Conservation (phyloP, 75 land plant species). For the Ceratopteris richardii region DNA sequence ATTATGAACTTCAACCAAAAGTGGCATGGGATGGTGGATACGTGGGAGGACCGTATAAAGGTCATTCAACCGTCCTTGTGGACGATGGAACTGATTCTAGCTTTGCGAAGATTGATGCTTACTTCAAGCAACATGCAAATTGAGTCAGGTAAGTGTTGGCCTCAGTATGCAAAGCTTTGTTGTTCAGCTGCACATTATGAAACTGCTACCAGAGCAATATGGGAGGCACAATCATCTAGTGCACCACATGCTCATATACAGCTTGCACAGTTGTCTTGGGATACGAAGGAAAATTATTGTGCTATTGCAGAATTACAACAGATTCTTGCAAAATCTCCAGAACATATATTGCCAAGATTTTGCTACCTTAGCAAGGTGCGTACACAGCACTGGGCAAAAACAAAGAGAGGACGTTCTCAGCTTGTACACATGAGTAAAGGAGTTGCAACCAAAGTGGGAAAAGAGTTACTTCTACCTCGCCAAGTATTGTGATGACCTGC, state of each 20-base stretch:
- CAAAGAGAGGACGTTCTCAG: slow-evolving; percentile 91
- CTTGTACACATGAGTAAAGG: slow-evolving; percentile 75
- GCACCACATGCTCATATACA: slow-evolving; percentile 91
- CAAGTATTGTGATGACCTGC: slow-evolving; percentile 85
- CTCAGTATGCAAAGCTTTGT: slow-evolving; percentile 97
- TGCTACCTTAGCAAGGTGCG: slow-evolving; percentile 90
- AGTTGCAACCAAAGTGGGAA: slow-evolving; percentile 90
- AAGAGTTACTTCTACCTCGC: slow-evolving; percentile 91
- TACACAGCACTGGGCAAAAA: slow-evolving; percentile 93
- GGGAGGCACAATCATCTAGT: slow-evolving; percentile 85
- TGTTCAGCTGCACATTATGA: slow-evolving; percentile 94
- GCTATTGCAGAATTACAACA: slow-evolving; percentile 94
- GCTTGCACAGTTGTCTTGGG: slow-evolving; percentile 85
- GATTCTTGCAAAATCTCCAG: slow-evolving; percentile 49
- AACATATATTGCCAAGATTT: slow-evolving; percentile 63
- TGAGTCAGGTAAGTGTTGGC: slow-evolving; percentile 91
- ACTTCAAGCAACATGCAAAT: slow-evolving; percentile 51
- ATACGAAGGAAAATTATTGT: slow-evolving; percentile 61
- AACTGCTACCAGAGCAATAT: slow-evolving; percentile 83
- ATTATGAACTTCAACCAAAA: slow-evolving; percentile 26
- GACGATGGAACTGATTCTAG: slow-evolving; percentile 92
- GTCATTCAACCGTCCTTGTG: slow-evolving; percentile 87
- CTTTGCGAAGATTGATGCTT: slow-evolving; percentile 79
- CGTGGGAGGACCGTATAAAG: slow-evolving; percentile 76
- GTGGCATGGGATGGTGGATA: slow-evolving; percentile 38